A percentile compares a stretch with the other conserved stretches of the same genome.
Conservation (phyloP, 2,329 filamentous ascomycete genomes). For the Fusarium albosuccineum region DNA sequence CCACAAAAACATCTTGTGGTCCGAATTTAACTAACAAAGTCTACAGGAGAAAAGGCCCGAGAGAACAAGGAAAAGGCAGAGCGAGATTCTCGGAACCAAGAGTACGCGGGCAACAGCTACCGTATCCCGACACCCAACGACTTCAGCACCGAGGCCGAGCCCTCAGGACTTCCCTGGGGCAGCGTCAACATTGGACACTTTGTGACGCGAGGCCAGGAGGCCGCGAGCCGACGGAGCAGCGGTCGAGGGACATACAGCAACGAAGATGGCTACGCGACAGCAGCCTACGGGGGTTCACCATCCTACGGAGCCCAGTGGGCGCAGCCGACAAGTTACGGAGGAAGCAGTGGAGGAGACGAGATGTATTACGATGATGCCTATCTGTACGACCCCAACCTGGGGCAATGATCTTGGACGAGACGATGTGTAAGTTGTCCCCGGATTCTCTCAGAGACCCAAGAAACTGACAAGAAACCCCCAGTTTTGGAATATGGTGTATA, state of each 20-base stretch:
- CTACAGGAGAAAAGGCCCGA: constrained; percentile 75
- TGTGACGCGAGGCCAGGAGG: constrained; percentile 64
- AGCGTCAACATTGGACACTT: constrained; percentile 72
- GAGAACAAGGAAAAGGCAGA: constrained; percentile 76
- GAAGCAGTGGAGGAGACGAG: constrained; percentile 52
- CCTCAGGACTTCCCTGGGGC: constrained; percentile 80
- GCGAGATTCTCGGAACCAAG: constrained; percentile 72
- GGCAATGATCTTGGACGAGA: constrained; percentile 28
- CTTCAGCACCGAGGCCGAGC: constrained; percentile 62
- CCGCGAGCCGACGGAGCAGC: constrained; percentile 59
- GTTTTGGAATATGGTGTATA: constrained; percentile 16
- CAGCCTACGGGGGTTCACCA: constrained; percentile 44
- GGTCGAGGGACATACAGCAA: constrained; percentile 53
- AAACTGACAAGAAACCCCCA: constrained; percentile 12
- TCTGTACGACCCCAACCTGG: constrained; percentile 44
- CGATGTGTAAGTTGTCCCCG: constrained; percentile 24
- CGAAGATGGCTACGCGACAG: constrained; percentile 51
- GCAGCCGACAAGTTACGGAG: constrained; percentile 51
- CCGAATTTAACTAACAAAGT: neutral
- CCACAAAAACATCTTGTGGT: too few relatives aligned
- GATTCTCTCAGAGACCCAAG: neutral
- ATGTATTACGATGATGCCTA: constrained; percentile 50
- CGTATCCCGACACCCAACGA: constrained; percentile 70
- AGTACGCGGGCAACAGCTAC: constrained; percentile 74
- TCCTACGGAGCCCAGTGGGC: constrained; percentile 43